Conservation (phyloP, 1,284 basidiomycete species). For the Ustilago cynodontis region DNA sequence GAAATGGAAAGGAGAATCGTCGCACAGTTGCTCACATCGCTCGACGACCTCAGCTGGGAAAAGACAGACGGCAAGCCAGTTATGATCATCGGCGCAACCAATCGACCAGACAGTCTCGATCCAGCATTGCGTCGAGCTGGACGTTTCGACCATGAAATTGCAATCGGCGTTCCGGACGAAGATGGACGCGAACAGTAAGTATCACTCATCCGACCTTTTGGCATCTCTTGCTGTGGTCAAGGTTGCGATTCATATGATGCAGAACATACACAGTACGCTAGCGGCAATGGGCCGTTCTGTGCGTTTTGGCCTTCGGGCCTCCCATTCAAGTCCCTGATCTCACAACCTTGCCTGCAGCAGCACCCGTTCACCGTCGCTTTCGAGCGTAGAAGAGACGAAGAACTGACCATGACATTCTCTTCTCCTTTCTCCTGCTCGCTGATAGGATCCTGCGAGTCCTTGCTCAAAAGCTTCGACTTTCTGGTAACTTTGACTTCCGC, state of each 20-base stretch:
- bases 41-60: slow-evolving; percentile 93
- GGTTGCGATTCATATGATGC: slow-evolving; percentile 37
- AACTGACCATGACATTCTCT: slow-evolving; percentile 16
- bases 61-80: slow-evolving; percentile 77
- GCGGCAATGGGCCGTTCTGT: slow-evolving; percentile 55
- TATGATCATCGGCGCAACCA: slow-evolving; percentile 95
- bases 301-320: slow-evolving; percentile 54
- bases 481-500: slow-evolving; percentile 86
- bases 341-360: slow-evolving; percentile 15
- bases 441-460: slow-evolving; percentile 64
- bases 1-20: slow-evolving; percentile 99
- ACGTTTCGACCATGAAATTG: slow-evolving; percentile 96
- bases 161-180: slow-evolving; percentile 95
- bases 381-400: background rate
- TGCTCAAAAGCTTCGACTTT: slow-evolving; percentile 52
- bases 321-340: slow-evolving; percentile 60
- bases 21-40: slow-evolving; percentile 95
- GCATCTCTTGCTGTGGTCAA: slow-evolving; percentile 6
- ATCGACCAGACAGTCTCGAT: slow-evolving; percentile 93
- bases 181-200: slow-evolving; percentile 79
- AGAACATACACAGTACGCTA: slow-evolving; percentile 51
- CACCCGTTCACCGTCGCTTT: background rate
- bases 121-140: slow-evolving; percentile 92
- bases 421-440: background rate
- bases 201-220: background rate